Percentiles rank a stretch among this genome's conserved stretches.
Evolutionary conservation across 306 rosid species (phyloP).

Genomic region (Fagus sylvatica): DNA sequence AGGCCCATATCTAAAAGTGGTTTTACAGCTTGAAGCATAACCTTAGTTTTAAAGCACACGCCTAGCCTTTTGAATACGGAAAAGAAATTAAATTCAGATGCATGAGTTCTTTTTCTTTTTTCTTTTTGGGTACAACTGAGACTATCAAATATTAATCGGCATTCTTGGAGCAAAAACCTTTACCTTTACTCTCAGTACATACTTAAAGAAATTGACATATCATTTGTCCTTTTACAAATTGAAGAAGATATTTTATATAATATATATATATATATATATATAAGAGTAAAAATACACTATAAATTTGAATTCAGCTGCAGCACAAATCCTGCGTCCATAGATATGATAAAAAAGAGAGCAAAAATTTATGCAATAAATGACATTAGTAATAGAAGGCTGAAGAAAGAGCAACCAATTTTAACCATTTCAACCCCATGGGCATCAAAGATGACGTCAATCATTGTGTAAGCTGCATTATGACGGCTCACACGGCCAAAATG

Average conservation of each 20-base stretch:
- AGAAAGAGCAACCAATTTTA: conserved; percentile 14
- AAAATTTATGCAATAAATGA: conserved; percentile 18
- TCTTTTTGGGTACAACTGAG: too few species aligned
- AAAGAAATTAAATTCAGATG: too few species aligned
- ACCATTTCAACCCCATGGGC: conserved; percentile 21
- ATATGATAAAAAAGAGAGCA: conserved; percentile 16
- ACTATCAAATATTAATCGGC: too few species aligned
- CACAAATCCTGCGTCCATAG: conserved; percentile 20
- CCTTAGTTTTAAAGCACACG: too few species aligned
- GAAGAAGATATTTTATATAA: not conserved
- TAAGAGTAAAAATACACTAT: not conserved
- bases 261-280: not conserved
- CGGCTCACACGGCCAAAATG: conserved; percentile 5
- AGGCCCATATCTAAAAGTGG: too few species aligned
- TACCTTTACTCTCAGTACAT: not conserved
- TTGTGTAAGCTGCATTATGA: not conserved
- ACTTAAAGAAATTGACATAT: not conserved
- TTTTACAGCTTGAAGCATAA: too few species aligned
- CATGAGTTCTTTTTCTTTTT: too few species aligned
- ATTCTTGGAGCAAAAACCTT: too few species aligned
- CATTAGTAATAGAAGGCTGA: not conserved
- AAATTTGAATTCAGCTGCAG: conserved; percentile 13
- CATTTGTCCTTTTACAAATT: not conserved
- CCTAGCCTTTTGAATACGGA: too few species aligned
- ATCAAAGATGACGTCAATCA: conserved; percentile 4